Base-by-base conservation (phyloP, 805 yeast genomes). In the Saccharomycopsis fermentans region DNA sequence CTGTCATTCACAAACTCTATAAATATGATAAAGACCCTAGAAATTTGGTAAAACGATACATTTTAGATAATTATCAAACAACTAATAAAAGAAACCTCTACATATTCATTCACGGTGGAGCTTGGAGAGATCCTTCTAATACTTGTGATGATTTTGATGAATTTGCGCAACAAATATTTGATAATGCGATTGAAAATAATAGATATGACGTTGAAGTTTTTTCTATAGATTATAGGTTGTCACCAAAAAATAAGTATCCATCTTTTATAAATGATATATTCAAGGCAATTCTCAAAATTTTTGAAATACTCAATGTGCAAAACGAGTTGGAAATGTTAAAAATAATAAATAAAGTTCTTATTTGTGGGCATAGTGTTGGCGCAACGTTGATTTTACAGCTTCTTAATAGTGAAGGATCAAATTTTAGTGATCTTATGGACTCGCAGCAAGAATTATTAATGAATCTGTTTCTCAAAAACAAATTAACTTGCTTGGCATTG, bases 91-190 rank as follows among this genome's bases (percentile, higher is more conserved):
- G 17, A 17, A 57, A 58, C 35, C 52, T 59, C 65, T 43, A 21
- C 5, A 76, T 87, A 0, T 83, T 82, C 63, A 77, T 89, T 43
- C 96, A 89, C 70, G 96, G 96, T 1, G 96, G 96, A 0, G 95
- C 90, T 0, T 89, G 96, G 96, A 75, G 88, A 61, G 95, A 86
- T 65, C 80, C 82, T 1, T 67, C 62, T 2, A 84, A 85, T 66
- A 84, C 90, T 0, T 77, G 71, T 29, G 69, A 76, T 43, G 92
- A 86, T 64, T 81, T 80, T 57, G 72, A 71, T 9, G 63, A 62
- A 12, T 59, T 82, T 51, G 53, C 65, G 8, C 43, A 54, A 5
- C 19, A 55, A 64, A n/a, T 57, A 21, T 43, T 21, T 2, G 24
- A 16, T 3, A 24, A 57, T 70, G 6, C 51, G 2, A 6, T 39